These are phyloP conservation scores for Cladorrhinum samala DNA, from an alignment of 495 filamentous ascomycete genomes.

Conservation along the genomic window DNA sequence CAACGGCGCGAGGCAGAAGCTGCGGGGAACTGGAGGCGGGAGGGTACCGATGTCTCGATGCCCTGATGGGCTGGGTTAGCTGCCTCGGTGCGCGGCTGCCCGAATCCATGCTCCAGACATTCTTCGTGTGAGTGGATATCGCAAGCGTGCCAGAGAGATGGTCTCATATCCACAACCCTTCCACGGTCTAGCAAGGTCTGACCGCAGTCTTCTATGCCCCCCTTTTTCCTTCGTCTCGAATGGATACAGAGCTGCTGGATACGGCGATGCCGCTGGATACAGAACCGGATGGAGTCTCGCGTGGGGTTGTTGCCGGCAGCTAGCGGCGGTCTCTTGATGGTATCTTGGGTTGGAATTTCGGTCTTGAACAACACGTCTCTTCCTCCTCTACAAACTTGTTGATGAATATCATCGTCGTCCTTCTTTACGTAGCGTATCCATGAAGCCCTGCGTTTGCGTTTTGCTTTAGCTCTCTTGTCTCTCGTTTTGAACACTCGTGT, in stretches of 20 bases:
- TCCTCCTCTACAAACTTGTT: slow-evolving; percentile 11
- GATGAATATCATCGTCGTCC: slow-evolving; percentile 17
- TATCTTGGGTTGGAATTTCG: slow-evolving; percentile 7
- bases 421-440: slow-evolving; percentile 13
- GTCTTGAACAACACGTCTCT: slow-evolving; percentile 13
- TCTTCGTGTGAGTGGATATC: not conserved
- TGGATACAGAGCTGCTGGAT: not conserved
- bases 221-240: not conserved
- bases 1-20: too few relatives aligned
- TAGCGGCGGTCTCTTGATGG: slow-evolving; percentile 14
- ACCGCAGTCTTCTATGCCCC: not conserved
- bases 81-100: not conserved
- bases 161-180: not conserved
- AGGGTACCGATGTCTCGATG: too few relatives aligned
- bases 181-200: not conserved
- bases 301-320: slow-evolving; percentile 20
- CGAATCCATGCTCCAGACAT: not conserved
- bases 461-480: slow-evolving; percentile 19
- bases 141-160: slow-evolving; percentile 1
- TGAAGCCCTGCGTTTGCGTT: slow-evolving; percentile 15
- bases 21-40: too few relatives aligned
- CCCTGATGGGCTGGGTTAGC: not conserved
- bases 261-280: not conserved
- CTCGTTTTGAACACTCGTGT: slow-evolving; percentile 21
- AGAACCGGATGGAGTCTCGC: not conserved